A percentile compares a stretch with the other conserved stretches of the same genome.
phyloP scores from a whole-genome alignment of 768 basidiomycete species.

The Saitozyma sp. region DNA sequence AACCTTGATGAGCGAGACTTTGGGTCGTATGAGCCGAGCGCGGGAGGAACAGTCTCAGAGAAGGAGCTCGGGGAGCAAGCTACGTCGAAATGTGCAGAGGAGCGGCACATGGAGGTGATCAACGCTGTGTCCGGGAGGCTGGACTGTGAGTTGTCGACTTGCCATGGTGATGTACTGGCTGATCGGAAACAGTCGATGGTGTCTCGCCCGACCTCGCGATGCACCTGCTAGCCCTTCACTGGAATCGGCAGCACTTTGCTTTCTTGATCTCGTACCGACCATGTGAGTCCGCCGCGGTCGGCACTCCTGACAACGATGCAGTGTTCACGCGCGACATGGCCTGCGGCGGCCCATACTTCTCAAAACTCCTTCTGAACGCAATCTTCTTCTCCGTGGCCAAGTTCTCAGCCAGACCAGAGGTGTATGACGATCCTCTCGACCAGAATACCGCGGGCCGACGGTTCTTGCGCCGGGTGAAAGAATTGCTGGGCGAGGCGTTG shows the following conservation, averaged over 20 bases:
- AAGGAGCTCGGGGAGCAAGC: conserved; percentile 9
- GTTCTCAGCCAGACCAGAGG: conserved; percentile 25
- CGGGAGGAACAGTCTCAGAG: conserved; percentile 5
- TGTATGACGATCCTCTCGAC: conserved; percentile 19
- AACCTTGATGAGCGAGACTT: conserved; percentile 9
- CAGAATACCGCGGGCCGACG: conserved; percentile 15
- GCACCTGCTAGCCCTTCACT: conserved; percentile 32
- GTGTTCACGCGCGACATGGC: conserved; percentile 33
- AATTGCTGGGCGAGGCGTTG: conserved; percentile 24
- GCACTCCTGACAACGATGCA: conserved; percentile 1
- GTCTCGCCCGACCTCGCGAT: conserved; percentile 24
- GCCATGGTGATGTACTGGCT: background rate
- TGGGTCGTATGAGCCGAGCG: conserved; percentile 2
- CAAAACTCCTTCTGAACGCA: conserved; percentile 33
- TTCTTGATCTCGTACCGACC: conserved; percentile 33
- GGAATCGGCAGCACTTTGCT: conserved; percentile 31
- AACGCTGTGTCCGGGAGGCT: conserved; percentile 16
- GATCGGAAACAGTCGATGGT: conserved; percentile 20
- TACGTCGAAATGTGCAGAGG: conserved; percentile 7
- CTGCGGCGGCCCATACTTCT: conserved; percentile 21
- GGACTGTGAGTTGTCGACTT: conserved; percentile 7
- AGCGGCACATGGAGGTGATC: conserved; percentile 21
- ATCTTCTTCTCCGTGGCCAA: conserved; percentile 29
- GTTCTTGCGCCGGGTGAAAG: conserved; percentile 24
- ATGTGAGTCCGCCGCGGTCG: conserved; percentile 1